Conservation (phyloP, 495 filamentous ascomycete species). For the Neurospora sp. region DNA sequence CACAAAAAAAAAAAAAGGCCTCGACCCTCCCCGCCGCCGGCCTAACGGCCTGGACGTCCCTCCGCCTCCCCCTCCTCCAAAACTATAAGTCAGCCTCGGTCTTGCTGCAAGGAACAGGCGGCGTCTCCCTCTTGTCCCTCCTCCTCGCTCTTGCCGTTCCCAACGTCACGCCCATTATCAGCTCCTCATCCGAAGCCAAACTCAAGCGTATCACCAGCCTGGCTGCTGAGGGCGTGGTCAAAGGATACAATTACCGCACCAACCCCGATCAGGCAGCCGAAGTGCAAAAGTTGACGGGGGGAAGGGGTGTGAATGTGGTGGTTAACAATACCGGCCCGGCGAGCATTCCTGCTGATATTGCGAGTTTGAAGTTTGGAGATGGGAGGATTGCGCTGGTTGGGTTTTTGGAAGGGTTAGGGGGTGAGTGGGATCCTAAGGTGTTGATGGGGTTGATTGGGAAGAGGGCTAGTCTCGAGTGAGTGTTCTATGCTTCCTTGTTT, state of each 20-base stretch:
- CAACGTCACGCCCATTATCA: slow-evolving; percentile 25
- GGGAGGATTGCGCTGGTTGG: background rate
- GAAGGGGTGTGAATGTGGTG: slow-evolving; percentile 20
- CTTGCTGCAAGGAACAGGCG: slow-evolving; percentile 12
- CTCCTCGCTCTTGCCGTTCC: slow-evolving; percentile 12
- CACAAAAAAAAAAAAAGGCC: background rate
- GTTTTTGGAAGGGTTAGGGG: background rate
- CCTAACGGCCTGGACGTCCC: slow-evolving; percentile 8
- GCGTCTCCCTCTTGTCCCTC: slow-evolving; percentile 12
- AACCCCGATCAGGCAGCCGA: slow-evolving; percentile 7
- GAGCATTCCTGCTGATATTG: slow-evolving; percentile 7
- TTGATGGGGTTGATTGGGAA: background rate
- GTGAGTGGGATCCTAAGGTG: background rate
- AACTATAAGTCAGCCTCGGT: background rate
- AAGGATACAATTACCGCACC: slow-evolving; percentile 21
- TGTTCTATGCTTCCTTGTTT: too few species aligned
- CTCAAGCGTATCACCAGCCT: slow-evolving; percentile 3
- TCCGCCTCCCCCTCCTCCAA: background rate
- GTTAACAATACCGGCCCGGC: slow-evolving; percentile 7
- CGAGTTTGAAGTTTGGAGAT: background rate
- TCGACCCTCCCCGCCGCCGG: slow-evolving; percentile 7
- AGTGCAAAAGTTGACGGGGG: slow-evolving; percentile 14
- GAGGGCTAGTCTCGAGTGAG: background rate
- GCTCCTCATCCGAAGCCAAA: too few species aligned
- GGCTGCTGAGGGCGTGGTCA: background rate